Conservation (phyloP, 2,329 filamentous ascomycete species). For the Didymosphaeria variabile region DNA sequence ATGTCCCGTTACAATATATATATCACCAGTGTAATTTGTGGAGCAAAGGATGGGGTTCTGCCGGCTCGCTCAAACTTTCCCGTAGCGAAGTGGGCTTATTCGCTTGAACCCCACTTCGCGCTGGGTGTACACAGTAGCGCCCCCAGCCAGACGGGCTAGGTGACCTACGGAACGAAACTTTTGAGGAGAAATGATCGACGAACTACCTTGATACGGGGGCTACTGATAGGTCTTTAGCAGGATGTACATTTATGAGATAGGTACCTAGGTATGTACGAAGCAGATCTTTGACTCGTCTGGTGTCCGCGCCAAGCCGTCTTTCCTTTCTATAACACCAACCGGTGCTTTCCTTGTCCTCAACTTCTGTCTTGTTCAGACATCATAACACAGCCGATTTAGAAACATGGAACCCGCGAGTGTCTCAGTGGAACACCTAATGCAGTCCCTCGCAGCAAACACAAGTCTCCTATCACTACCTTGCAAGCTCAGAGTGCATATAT, state of each 20-base stretch:
- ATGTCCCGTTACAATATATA: not conserved
- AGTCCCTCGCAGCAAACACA: no score
- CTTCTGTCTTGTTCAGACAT: not conserved
- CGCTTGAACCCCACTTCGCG: not conserved
- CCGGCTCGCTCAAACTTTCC: no score
- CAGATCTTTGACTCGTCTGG: not conserved
- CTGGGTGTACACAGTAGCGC: no score
- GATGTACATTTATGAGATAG: not conserved
- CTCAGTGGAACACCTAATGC: no score
- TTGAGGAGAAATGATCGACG: not conserved
- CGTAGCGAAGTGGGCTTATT: not conserved
- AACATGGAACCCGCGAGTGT: no score
- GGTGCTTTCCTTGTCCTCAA: not conserved
- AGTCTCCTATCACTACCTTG: no score
- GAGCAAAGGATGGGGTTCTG: no score
- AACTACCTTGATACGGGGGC: not conserved
- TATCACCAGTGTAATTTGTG: not conserved
- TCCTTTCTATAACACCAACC: not conserved
- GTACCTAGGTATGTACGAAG: not conserved
- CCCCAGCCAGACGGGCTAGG: not conserved
- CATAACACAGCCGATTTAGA: not conserved
- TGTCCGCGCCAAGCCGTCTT: not conserved
- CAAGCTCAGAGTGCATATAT: no score
- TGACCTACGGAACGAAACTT: not conserved
- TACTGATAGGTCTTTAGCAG: not conserved